Evolutionary conservation across 352 stramenopile genomes (phyloP), one percentile per base, ranked within the genome.

Genomic region (Phytophthora idaei): DNA sequence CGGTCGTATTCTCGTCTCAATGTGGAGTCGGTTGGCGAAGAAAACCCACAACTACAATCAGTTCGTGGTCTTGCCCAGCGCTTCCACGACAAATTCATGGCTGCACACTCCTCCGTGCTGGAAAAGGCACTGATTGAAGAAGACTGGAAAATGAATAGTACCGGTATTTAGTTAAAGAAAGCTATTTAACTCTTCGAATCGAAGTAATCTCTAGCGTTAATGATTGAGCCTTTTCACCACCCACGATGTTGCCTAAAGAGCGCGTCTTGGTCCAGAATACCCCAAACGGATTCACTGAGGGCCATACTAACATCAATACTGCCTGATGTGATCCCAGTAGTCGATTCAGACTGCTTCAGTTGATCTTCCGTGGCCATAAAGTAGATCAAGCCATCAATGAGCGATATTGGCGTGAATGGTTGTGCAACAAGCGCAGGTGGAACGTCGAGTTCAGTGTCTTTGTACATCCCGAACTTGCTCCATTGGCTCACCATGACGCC

Each of bases 1-100:
- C 80, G 82, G 42, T 81, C 77, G 39, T 81, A 66, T 52, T 78
- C 76, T 37, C 67, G 73, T 37, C 64, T 79, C n/a, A 61, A 66
- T 3, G 61, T 77, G 14, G 69, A 78, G 28, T 54, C 29, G 14
- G 12, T 21, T 45, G 12, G 7, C 10, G 15, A 17, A 45, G 46
- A 36, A 14, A 42, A 14, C 5, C 32, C 34, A 10, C 50, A n/a
- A 44, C 6, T 57, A 21, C 50, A 17, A 21, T 21, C n/a, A 4
- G 8, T 44, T 7, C n/a, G 32, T 31, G 12, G 32, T 21, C 17
- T 47, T 10, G 32, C 17, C 50, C 50, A 57, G 34, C 50, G 14
- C 28, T 47, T 46, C 9, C 50, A 46, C 14, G 50, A 57, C 50
- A 32, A 34, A 34, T 47, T 45, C 34, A 57, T 57, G 50, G 32